Evolutionary conservation across 805 yeast species (phyloP).

Genomic region (Cyberlindnera veronae): DNA sequence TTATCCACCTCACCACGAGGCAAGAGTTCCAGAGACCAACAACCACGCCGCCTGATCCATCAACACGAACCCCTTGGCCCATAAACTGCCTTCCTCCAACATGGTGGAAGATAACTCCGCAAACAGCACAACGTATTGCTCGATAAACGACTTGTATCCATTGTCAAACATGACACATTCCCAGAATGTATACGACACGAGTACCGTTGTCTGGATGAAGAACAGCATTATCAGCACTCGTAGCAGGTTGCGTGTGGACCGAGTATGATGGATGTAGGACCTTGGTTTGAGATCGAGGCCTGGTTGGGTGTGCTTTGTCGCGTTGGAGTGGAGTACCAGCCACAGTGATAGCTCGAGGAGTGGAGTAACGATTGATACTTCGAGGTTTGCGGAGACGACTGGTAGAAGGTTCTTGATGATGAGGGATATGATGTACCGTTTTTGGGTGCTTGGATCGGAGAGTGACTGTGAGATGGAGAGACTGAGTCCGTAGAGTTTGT

Average conservation of each 20-base stretch:
- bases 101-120: background rate
- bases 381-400: background rate
- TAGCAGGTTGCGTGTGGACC: too few species aligned
- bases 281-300: background rate
- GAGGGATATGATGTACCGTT: background rate
- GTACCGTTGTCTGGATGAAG: background rate
- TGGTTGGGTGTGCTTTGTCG: background rate
- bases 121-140: background rate
- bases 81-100: constrained; percentile 1
- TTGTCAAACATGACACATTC: constrained; percentile 1
- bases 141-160: constrained; percentile 1
- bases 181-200: constrained; percentile 2
- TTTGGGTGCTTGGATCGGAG: background rate
- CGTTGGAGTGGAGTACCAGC: background rate
- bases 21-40: too few species aligned
- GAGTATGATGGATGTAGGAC: background rate
- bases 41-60: constrained; percentile 1
- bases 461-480: background rate
- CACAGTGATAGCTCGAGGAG: background rate
- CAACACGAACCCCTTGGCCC: background rate
- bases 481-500: background rate
- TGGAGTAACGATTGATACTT: background rate
- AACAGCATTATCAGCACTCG: background rate
- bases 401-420: background rate
- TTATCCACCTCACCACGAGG: too few species aligned